Evolutionary conservation across 1,139 yeast species (phyloP).

Genomic region (Saccharomycopsis hybrid): DNA sequence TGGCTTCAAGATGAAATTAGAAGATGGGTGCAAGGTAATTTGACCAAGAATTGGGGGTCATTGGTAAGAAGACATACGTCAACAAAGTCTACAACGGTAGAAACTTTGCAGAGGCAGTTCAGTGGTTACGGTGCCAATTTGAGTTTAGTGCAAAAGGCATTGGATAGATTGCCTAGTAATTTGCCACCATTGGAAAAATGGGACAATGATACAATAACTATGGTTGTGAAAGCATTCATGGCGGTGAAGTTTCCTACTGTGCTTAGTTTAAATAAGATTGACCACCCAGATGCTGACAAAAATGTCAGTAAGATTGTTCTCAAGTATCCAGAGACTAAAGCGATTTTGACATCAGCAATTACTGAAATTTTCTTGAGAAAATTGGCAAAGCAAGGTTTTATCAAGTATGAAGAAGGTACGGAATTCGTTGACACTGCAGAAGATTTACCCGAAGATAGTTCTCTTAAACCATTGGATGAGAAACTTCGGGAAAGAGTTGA

Average conservation of each 20-base stretch:
- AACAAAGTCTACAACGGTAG: slow-evolving; percentile 64
- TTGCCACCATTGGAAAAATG: slow-evolving; percentile 79
- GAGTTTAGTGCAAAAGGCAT: slow-evolving; percentile 65
- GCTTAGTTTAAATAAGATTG: slow-evolving; percentile 85
- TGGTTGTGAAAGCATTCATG: slow-evolving; percentile 79
- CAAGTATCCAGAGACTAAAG: slow-evolving; percentile 69
- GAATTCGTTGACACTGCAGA: slow-evolving; percentile 87
- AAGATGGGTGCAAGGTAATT: slow-evolving; percentile 88
- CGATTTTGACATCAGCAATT: slow-evolving; percentile 84
- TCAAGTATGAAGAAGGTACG: slow-evolving; percentile 86
- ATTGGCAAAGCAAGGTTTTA: slow-evolving; percentile 75
- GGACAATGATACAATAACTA: slow-evolving; percentile 71
- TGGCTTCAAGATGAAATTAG: slow-evolving; percentile 96
- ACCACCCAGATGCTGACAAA: slow-evolving; percentile 95
- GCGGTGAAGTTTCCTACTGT: slow-evolving; percentile 89
- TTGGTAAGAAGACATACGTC: slow-evolving; percentile 60
- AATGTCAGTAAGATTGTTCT: slow-evolving; percentile 88
- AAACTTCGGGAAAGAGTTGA: slow-evolving; percentile 70
- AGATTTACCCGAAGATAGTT: slow-evolving; percentile 68
- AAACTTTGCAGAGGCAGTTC: slow-evolving; percentile 82
- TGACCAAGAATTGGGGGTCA: slow-evolving; percentile 89
- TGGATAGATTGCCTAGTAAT: slow-evolving; percentile 51
- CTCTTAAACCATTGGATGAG: slow-evolving; percentile 75
- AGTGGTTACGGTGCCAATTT: slow-evolving; percentile 93
- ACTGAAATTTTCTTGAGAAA: slow-evolving; percentile 85